These are phyloP conservation scores for Filosporella fistucella DNA, from an alignment of 495 filamentous ascomycete species.

Conservation along the genomic window DNA sequence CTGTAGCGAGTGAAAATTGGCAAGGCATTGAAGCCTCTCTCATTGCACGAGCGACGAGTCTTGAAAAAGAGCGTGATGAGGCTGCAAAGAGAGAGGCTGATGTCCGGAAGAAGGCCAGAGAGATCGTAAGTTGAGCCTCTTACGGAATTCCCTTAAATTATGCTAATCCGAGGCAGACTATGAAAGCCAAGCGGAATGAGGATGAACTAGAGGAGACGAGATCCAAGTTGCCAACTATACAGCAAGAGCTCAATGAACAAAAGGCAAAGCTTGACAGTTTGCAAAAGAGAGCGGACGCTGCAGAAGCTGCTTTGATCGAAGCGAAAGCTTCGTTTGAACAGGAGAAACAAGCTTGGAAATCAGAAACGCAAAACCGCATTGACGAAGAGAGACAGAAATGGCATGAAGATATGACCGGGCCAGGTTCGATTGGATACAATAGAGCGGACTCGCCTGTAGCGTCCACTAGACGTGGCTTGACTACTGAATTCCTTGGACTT, in stretches of 20 bases:
- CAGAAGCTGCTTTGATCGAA: constrained; percentile 56
- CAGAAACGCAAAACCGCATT: constrained; percentile 53
- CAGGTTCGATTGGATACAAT: constrained; percentile 17
- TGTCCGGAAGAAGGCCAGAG: constrained; percentile 77
- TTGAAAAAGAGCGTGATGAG: constrained; percentile 91
- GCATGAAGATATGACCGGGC: constrained; percentile 51
- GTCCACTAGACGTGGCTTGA: constrained; percentile 34
- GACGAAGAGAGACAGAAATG: constrained; percentile 75
- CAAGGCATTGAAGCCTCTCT: constrained; percentile 87
- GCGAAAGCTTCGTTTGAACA: constrained; percentile 59
- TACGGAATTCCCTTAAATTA: too few relatives aligned
- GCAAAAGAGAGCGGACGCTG: constrained; percentile 58
- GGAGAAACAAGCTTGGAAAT: constrained; percentile 64
- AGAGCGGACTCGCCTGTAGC: constrained; percentile 44
- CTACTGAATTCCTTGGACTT: constrained; percentile 21
- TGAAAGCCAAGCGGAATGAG: constrained; percentile 70
- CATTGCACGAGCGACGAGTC: constrained; percentile 60
- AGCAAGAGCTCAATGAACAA: constrained; percentile 48
- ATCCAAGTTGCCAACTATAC: constrained; percentile 57
- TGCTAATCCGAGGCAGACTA: constrained; percentile 45
- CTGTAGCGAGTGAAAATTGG: constrained; percentile 94
- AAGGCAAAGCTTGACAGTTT: constrained; percentile 60
- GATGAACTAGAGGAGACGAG: constrained; percentile 75
- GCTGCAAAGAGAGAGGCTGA: constrained; percentile 78
- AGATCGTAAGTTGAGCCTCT: constrained; percentile 75